phyloP scores from a whole-genome alignment of 169 alveolate genomes.

The Plasmodium knowlesi region DNA sequence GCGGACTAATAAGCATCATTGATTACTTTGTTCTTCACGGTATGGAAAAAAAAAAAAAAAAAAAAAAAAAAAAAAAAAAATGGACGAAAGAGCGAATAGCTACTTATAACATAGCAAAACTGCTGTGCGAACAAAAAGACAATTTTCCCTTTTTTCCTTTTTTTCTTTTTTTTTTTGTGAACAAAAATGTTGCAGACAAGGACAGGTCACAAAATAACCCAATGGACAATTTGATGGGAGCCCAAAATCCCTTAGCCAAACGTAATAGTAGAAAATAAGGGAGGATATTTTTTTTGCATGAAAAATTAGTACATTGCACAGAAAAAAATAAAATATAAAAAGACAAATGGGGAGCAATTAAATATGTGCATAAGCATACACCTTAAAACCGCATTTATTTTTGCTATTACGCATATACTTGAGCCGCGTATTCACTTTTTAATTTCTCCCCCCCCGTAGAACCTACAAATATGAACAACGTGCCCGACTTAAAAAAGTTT shows the following conservation, averaged over 20 bases:
- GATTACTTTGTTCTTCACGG: conserved; percentile 75
- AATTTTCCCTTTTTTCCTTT: neutral
- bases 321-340: too few species aligned
- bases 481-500: conserved; percentile 44
- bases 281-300: neutral
- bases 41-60: conserved; percentile 29
- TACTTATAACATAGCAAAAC: neutral
- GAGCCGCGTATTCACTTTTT: neutral
- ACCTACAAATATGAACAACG: conserved; percentile 33
- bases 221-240: conserved; percentile 55
- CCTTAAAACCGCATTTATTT: neutral
- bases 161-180: neutral
- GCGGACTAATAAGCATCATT: conserved; percentile 66
- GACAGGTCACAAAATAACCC: conserved; percentile 51
- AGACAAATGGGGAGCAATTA: neutral
- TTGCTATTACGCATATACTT: neutral
- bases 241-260: conserved; percentile 55
- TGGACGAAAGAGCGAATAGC: neutral
- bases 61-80: conserved; percentile 16
- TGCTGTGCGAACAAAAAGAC: neutral
- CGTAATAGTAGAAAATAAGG: conserved; percentile 23
- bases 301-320: neutral
- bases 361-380: neutral
- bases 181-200: conserved; percentile 32
- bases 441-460: conserved; percentile 3